Conservation (phyloP, 495 filamentous ascomycete genomes). For the Aspergillus hancockii region DNA sequence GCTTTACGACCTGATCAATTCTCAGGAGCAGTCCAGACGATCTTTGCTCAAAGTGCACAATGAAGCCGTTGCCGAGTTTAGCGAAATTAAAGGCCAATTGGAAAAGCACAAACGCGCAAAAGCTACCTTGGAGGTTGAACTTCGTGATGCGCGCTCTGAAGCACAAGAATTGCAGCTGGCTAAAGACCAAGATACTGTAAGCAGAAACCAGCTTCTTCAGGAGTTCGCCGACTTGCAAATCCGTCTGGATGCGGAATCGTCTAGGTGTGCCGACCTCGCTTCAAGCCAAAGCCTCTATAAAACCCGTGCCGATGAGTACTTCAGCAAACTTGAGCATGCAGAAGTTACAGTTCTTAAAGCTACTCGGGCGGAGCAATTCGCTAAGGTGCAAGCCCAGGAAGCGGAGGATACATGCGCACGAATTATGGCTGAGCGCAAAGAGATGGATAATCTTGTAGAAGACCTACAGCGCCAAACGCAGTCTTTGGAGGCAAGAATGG, state of each 20-base stretch:
- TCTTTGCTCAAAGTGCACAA: constrained; percentile 83
- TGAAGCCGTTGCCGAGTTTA: constrained; percentile 77
- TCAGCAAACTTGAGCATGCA: constrained; percentile 94
- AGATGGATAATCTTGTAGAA: constrained; percentile 84
- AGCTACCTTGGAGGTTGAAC: constrained; percentile 79
- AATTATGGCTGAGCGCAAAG: constrained; percentile 89
- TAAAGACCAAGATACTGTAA: constrained; percentile 80
- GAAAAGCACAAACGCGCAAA: constrained; percentile 82
- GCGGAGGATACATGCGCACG: constrained; percentile 88
- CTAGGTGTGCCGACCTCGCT: constrained; percentile 78
- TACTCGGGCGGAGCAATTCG: constrained; percentile 87
- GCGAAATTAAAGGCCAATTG: constrained; percentile 80
- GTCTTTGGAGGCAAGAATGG: constrained; percentile 84
- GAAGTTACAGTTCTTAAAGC: constrained; percentile 95
- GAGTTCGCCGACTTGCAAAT: constrained; percentile 96
- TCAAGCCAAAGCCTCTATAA: constrained; percentile 90
- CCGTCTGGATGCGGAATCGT: constrained; percentile 83
- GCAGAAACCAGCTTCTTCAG: constrained; percentile 82
- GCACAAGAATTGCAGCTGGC: constrained; percentile 74
- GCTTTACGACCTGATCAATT: constrained; percentile 88
- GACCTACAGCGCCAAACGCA: constrained; percentile 89
- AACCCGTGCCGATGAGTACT: constrained; percentile 92
- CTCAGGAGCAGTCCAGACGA: constrained; percentile 85
- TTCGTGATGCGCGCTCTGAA: constrained; percentile 82
- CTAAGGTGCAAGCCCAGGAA: constrained; percentile 82